These are phyloP conservation scores for Myriosclerotinia scirpicola DNA, from an alignment of 2,329 filamentous ascomycete genomes.

Conservation along the genomic window DNA sequence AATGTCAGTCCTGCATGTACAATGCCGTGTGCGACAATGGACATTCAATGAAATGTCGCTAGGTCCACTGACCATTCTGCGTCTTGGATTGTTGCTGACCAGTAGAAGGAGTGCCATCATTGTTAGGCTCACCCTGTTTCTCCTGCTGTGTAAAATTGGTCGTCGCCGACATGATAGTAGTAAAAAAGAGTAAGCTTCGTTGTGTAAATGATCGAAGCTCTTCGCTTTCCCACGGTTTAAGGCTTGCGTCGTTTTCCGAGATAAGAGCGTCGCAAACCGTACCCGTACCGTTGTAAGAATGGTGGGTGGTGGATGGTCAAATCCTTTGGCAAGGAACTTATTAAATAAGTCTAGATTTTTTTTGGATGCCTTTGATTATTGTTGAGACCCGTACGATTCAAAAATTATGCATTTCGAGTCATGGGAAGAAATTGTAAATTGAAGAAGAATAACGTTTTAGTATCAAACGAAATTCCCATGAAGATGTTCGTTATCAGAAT, in stretches of 20 bases:
- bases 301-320: not conserved
- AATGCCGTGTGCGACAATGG: conserved; percentile 11
- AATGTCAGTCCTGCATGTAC: conserved; percentile 10
- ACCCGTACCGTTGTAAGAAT: no score
- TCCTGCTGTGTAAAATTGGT: conserved; percentile 22
- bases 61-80: conserved; percentile 18
- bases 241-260: conserved; percentile 22
- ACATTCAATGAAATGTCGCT: not conserved
- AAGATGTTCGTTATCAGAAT: conserved; percentile 1
- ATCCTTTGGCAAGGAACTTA: not conserved
- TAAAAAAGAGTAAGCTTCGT: conserved; percentile 14
- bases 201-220: conserved; percentile 23
- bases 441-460: no score
- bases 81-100: conserved; percentile 18
- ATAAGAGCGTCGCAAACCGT: conserved; percentile 2
- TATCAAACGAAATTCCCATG: not conserved
- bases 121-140: conserved; percentile 9
- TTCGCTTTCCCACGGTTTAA: conserved; percentile 30
- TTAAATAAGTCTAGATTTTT: no score
- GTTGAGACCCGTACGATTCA: no score
- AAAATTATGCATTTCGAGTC: no score
- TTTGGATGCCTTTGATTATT: no score
- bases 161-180: conserved; percentile 18
- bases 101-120: conserved; percentile 9
- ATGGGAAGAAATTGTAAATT: no score